Percentiles rank a stretch among this genome's conserved stretches.
phyloP scores from a whole-genome alignment of 306 rosid species.

The Rosa rugosa region DNA sequence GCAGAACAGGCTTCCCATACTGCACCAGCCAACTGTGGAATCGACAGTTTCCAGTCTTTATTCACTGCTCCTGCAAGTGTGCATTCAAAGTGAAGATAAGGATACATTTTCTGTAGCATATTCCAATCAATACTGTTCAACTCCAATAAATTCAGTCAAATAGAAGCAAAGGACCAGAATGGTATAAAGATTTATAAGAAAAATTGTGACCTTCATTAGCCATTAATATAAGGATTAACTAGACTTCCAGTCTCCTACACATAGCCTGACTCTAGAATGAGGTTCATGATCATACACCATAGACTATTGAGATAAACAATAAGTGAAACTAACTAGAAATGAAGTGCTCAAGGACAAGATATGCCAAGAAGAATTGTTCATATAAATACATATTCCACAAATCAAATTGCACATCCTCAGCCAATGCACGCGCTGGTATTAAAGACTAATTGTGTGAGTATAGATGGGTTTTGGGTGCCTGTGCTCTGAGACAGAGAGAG shows the following conservation, averaged over 20 bases:
- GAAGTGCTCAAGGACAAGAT: not conserved
- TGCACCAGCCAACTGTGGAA: constrained; percentile 73
- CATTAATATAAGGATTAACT: not conserved
- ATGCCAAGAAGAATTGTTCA: not conserved
- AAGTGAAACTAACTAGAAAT: not conserved
- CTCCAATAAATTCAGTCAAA: not conserved
- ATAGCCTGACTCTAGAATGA: constrained; percentile 8
- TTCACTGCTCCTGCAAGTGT: constrained; percentile 51
- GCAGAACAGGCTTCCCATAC: constrained; percentile 88
- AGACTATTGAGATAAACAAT: not conserved
- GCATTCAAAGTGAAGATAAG: constrained; percentile 28
- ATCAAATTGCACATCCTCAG: not conserved
- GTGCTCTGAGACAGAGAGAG: not conserved
- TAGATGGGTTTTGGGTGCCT: not conserved
- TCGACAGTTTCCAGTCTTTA: constrained; percentile 43
- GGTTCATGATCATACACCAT: not conserved
- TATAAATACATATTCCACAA: not conserved
- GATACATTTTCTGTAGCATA: not conserved
- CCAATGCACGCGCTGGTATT: not conserved
- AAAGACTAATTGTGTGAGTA: not conserved
- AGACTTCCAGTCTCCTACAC: not conserved
- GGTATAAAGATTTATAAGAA: not conserved
- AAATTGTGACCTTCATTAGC: not conserved
- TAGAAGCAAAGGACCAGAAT: too few species aligned
- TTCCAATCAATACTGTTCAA: not conserved